Evolutionary conservation across 2,329 filamentous ascomycete species (phyloP), one percentile per base, ranked within the genome.

Genomic region (Nigrospora oryzae): DNA sequence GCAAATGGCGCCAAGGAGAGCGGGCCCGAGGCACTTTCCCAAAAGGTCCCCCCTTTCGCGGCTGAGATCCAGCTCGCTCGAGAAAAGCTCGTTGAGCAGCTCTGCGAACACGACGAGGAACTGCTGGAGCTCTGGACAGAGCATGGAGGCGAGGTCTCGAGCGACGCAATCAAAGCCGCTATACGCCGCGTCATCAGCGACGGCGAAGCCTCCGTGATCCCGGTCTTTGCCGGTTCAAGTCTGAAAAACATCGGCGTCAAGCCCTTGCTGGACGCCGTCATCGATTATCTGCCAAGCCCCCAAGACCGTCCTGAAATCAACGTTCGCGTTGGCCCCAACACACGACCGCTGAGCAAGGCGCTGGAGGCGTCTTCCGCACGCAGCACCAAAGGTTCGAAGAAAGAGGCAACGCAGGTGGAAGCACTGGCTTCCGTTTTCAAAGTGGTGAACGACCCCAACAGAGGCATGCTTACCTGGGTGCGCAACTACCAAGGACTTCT

Each of bases 221-320:
- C 91, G 1, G 77, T 96, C 0, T 94, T 95, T 63, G 88, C 88
- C 1, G 91, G 91, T 3, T 90, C 91, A 5, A 96, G 90, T 62
- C 89, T 97, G 64, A 81, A 86, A 36, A 95, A 97, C 52, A 88
- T 97, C 49, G 93, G 93, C 8, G 89, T 97, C 4, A 89, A 96
- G 61, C 89, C 90, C 28, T 71, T 98, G 17, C 76, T 97, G 43
- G 89, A 97, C 61, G 88, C 88, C 34, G 81, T 97, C 12, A 80
- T 89, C 10, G 87, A 96, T 57, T 83, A 96, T 38, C 73, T 97
- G 3, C 93, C 93, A 0, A 87, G 81, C 51, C 93, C 93, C 1
- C 67, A 74, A 1, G 89, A 96, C 58, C 75, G 87, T 15, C 86
- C 88, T 10, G 85, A 91, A 56, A 77, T 89, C 1, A 82, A 89